Percentiles rank a stretch among this genome's conserved stretches.
phyloP scores from a whole-genome alignment of 75 land plant species.

The Pseudotsuga menziesii region DNA sequence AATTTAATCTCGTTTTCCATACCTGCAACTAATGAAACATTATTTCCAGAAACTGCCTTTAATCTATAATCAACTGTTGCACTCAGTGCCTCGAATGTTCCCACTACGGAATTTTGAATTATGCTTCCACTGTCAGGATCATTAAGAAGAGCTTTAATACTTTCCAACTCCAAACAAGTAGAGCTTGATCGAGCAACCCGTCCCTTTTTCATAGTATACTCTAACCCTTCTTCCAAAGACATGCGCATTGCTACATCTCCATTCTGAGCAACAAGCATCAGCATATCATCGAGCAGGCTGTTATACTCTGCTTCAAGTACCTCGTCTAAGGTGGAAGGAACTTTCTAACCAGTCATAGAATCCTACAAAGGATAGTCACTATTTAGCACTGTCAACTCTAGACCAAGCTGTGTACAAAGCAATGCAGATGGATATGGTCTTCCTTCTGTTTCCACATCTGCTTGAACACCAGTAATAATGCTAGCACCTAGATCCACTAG shows the following conservation, averaged over 20 bases:
- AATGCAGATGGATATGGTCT: slow-evolving; percentile 93
- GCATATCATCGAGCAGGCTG: slow-evolving; percentile 90
- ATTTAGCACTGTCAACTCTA: slow-evolving; percentile 82
- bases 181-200: slow-evolving; percentile 20
- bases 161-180: background rate
- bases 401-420: slow-evolving; percentile 85
- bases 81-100: background rate
- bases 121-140: background rate
- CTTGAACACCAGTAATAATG: slow-evolving; percentile 96
- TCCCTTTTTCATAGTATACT: slow-evolving; percentile 67
- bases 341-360: slow-evolving; percentile 73
- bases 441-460: slow-evolving; percentile 88
- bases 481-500: slow-evolving; percentile 99
- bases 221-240: slow-evolving; percentile 95
- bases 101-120: background rate
- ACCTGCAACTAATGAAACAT: slow-evolving; percentile 1
- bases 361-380: slow-evolving; percentile 98
- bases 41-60: slow-evolving; percentile 5
- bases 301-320: slow-evolving; percentile 92
- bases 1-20: slow-evolving; percentile 10
- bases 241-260: slow-evolving; percentile 80
- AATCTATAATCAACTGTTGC: slow-evolving; percentile 11
- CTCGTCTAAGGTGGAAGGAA: slow-evolving; percentile 80
- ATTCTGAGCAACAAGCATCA: slow-evolving; percentile 75
- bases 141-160: background rate